phyloP scores from a whole-genome alignment of 805 yeast genomes.

The Metschnikowia noctiluminum region DNA sequence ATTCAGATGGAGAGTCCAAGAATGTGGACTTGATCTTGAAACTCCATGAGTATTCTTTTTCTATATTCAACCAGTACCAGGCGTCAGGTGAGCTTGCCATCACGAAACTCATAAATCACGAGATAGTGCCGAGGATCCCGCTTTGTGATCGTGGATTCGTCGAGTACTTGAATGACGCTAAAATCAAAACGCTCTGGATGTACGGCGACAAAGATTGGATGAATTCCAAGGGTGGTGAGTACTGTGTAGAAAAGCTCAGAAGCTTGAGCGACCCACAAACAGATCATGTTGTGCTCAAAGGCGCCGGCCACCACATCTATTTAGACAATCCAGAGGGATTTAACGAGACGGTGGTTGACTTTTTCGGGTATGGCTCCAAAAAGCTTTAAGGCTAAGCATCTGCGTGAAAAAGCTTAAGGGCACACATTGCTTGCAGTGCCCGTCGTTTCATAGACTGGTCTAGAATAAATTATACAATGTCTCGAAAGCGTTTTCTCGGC shows the following conservation, averaged over 20 bases:
- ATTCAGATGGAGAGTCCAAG: background rate
- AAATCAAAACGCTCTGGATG: constrained; percentile 31
- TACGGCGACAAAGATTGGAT: constrained; percentile 46
- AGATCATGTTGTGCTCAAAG: constrained; percentile 22
- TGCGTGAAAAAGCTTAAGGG: too few relatives aligned
- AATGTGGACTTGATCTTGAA: constrained; percentile 27
- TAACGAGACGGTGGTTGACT: constrained; percentile 23
- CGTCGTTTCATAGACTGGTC: too few relatives aligned
- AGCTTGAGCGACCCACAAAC: constrained; percentile 15
- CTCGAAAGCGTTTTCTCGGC: constrained; percentile 1
- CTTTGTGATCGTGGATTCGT: constrained; percentile 37
- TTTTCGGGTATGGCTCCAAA: constrained; percentile 19
- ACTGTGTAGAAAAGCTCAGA: constrained; percentile 26
- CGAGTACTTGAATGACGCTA: constrained; percentile 23
- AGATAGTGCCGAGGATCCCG: constrained; percentile 37
- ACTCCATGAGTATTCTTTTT: constrained; percentile 39
- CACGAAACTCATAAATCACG: constrained; percentile 38
- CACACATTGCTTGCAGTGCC: too few relatives aligned
- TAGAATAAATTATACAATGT: constrained; percentile 1
- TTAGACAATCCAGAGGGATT: constrained; percentile 37
- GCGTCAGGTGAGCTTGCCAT: constrained; percentile 45
- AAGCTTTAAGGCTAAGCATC: too few relatives aligned
- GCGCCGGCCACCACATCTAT: constrained; percentile 44
- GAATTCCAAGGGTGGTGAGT: constrained; percentile 38
- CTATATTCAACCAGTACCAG: constrained; percentile 42